phyloP scores from a whole-genome alignment of 305 asterid genomes.

The Stenogyne calaminthoides region DNA sequence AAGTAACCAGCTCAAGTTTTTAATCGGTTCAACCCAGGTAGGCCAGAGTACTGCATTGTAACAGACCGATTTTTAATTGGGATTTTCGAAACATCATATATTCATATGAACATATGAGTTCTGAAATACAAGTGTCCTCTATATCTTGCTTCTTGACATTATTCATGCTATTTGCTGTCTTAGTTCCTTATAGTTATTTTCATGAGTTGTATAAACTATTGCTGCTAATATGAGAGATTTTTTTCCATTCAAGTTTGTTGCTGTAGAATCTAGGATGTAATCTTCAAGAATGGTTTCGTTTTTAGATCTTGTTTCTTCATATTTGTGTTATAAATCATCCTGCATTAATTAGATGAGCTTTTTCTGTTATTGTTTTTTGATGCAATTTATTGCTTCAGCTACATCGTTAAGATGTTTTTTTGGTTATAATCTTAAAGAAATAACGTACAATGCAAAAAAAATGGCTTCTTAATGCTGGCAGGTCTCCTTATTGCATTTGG shows the following conservation, averaged over 20 bases:
- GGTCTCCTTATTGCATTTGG: constrained; percentile 97
- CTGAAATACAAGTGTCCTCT: neutral
- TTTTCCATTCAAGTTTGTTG: neutral
- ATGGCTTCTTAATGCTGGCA: constrained; percentile 42
- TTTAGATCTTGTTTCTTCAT: neutral
- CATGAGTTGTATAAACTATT: neutral
- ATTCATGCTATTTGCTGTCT: constrained; percentile 9
- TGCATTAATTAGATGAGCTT: neutral
- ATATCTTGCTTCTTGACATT: neutral
- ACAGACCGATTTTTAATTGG: neutral
- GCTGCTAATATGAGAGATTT: neutral
- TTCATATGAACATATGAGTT: neutral
- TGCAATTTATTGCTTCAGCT: constrained; percentile 6
- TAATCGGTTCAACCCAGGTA: neutral
- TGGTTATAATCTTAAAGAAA: constrained; percentile 16
- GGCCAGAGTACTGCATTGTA: neutral
- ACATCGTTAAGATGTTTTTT: neutral
- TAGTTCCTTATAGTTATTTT: neutral
- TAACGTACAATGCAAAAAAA: constrained; percentile 3
- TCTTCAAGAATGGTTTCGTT: neutral
- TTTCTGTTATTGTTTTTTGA: neutral
- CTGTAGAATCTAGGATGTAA: neutral
- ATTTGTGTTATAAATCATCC: neutral
- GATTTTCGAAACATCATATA: neutral
- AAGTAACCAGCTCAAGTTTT: neutral